These are phyloP conservation scores for Leishmania martiniquensis DNA, from an alignment of 208 protist genomes.

Conservation along the genomic window DNA sequence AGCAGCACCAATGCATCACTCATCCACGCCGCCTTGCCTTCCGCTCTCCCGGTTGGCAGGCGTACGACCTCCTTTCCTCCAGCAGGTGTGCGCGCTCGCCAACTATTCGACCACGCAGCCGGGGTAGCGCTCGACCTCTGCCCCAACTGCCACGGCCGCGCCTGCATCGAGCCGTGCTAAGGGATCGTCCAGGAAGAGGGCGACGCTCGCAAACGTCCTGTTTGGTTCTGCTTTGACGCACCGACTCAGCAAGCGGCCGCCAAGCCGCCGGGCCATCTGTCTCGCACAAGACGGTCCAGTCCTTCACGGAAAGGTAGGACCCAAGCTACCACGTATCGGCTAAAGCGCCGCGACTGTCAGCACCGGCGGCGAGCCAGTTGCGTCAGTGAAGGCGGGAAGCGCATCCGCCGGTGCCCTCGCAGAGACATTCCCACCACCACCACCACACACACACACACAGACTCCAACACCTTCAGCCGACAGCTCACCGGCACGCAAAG, in stretches of 20 bases:
- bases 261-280: slow-evolving; percentile 36
- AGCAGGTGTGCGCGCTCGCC: slow-evolving; percentile 4
- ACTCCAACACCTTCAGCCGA: neutral
- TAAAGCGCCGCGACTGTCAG: slow-evolving; percentile 72
- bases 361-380: neutral
- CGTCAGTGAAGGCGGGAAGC: no score
- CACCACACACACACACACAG: no score
- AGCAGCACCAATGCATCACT: neutral
- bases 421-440: no score
- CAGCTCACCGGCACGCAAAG: neutral
- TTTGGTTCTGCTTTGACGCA: slow-evolving; percentile 69
- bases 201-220: slow-evolving; percentile 62
- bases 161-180: neutral
- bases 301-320: slow-evolving; percentile 39
- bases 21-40: neutral
- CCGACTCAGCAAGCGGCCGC: slow-evolving; percentile 45
- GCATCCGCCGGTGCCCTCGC: neutral
- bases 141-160: neutral
- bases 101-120: neutral
- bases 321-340: slow-evolving; percentile 45
- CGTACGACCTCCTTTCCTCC: neutral
- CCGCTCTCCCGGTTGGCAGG: neutral
- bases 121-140: slow-evolving; percentile 10
- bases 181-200: slow-evolving; percentile 50
- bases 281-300: slow-evolving; percentile 48